Evolutionary conservation across 768 basidiomycete genomes (phyloP), one percentile per base, ranked within the genome.

Genomic region (Rhizopogon salebrosus): DNA sequence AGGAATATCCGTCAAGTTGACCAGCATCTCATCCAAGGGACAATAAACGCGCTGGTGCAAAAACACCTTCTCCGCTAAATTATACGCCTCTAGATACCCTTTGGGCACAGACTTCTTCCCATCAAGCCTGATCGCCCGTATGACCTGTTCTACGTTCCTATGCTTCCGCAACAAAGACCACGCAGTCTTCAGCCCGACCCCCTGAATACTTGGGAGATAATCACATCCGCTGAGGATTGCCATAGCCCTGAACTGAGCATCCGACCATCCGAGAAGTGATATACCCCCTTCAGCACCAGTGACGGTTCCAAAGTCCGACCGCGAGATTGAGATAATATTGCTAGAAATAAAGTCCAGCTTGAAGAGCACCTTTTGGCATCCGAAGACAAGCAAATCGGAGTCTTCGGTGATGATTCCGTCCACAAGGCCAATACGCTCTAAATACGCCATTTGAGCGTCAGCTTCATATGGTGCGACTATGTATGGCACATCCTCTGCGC

Each of bases 381-480:
- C 97, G 63, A 97, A 98, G 43, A 99, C 95, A 54, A 98, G 85
- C 26, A 99, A 77, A 68, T 99, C 97, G 0, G 95, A 98, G 70
- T 98, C 97, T 71, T 99, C 97, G 1, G 97, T 98, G 59, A 99
- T 80, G 67, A 99, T 87, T 2, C 85, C 97, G 65, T 95, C 87
- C 37, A 93, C 90, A 31, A 89, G 62, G 16, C 92, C 92, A 39
- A 75, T 67, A 45, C 81, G 82, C 64, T 98, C 97, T 40, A 99
- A 80, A 70, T 88, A 98, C 41, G 92, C 88, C 52, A 99, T 80
- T 68, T 99, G 97, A 1, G 97, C 93, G 63, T 99, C 97, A 0
- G 97, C 97, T 75, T 99, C 97, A 68, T 98, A 99, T 0, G 97
- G 97, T 4, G 97, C 95, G 16, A 98, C 97, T 36, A 98, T 75